Evolutionary conservation across 2,329 filamentous ascomycete species (phyloP).

Genomic region (Fusarium tuaranense): DNA sequence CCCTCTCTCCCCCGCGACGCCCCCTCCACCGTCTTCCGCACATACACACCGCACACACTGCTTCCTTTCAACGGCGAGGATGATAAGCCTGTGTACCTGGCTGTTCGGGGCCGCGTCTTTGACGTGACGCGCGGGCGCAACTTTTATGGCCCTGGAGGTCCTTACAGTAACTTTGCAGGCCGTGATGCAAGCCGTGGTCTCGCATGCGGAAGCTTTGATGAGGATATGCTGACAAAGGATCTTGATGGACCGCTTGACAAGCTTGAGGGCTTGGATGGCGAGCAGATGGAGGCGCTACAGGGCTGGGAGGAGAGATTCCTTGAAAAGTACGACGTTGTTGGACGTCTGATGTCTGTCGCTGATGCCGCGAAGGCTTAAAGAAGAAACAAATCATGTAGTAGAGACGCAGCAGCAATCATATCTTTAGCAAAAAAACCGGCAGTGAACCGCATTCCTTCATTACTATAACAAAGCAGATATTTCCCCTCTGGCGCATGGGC

Average conservation of each 20-base stretch:
- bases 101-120: constrained; percentile 91
- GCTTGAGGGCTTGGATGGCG: constrained; percentile 76
- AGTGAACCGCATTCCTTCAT: constrained; percentile 35
- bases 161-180: constrained; percentile 96
- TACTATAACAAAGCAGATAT: constrained; percentile 35
- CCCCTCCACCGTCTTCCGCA: constrained; percentile 72
- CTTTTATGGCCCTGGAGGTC: constrained; percentile 96
- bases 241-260: constrained; percentile 85
- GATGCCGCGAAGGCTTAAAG: constrained; percentile 46
- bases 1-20: constrained; percentile 63
- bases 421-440: constrained; percentile 2
- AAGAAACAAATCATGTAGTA: neutral
- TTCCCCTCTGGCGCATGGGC: constrained; percentile 13
- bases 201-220: constrained; percentile 92
- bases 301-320: constrained; percentile 95
- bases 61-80: constrained; percentile 85
- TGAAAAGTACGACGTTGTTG: constrained; percentile 96
- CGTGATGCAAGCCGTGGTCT: constrained; percentile 90
- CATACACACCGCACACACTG: constrained; percentile 83
- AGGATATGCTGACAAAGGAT: constrained; percentile 94
- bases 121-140: constrained; percentile 88
- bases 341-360: constrained; percentile 75
- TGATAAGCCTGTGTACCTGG: constrained; percentile 83
- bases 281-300: constrained; percentile 84
- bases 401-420: neutral